Conservation (phyloP, 2,329 filamentous ascomycete genomes). For the Ceratocystiopsis sp. region DNA sequence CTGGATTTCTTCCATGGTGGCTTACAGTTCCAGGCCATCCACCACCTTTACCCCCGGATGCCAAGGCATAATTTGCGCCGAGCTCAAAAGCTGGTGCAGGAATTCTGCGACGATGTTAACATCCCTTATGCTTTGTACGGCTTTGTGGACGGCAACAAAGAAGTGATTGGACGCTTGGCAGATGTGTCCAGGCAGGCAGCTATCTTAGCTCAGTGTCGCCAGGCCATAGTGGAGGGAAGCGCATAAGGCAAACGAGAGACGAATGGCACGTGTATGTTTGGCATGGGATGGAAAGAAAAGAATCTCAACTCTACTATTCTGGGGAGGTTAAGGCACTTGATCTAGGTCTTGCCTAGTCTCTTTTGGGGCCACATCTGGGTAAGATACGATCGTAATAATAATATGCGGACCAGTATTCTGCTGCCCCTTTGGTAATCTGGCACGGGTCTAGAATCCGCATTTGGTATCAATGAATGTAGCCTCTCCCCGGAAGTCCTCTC, state of each 20-base stretch:
- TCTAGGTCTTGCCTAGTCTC: too few species aligned
- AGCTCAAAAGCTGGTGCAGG: conserved; percentile 57
- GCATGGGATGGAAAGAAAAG: too few species aligned
- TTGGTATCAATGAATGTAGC: too few species aligned
- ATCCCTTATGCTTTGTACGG: conserved; percentile 78
- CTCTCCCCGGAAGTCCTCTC: too few species aligned
- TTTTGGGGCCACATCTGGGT: too few species aligned
- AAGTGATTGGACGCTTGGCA: conserved; percentile 58
- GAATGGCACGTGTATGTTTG: too few species aligned
- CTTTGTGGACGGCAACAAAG: conserved; percentile 67
- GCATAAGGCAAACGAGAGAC: not conserved
- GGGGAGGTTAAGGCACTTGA: too few species aligned
- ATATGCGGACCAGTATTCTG: too few species aligned
- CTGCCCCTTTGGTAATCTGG: too few species aligned
- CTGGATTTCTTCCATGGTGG: conserved; percentile 81
- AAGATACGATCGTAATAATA: too few species aligned
- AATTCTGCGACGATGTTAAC: conserved; percentile 66
- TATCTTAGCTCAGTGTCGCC: conserved; percentile 60
- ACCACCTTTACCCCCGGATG: conserved; percentile 71
- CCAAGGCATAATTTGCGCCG: conserved; percentile 69
- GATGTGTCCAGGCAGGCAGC: conserved; percentile 68
- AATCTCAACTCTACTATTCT: too few species aligned
- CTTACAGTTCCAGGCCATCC: conserved; percentile 76
- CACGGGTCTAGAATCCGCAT: too few species aligned
- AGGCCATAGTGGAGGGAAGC: conserved; percentile 20